Evolutionary conservation across 345 rosid species (phyloP).

Genomic region (Barbarea vulgaris): DNA sequence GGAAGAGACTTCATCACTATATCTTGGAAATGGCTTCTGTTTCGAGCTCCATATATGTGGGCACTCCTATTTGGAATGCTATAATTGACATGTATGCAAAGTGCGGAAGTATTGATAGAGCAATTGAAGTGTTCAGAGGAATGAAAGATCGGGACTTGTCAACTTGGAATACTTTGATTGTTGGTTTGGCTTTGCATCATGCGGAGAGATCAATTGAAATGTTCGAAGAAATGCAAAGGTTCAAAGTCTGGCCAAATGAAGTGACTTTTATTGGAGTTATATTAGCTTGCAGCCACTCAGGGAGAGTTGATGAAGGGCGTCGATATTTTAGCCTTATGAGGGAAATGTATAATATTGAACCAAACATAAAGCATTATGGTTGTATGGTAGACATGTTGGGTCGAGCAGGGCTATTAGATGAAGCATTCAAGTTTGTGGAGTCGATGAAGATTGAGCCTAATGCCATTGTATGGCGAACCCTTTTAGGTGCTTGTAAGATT

Average conservation of each 20-base stretch:
- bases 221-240: conserved; percentile 58
- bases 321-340: conserved; percentile 58
- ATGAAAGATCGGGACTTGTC: conserved; percentile 60
- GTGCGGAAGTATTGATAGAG: conserved; percentile 61
- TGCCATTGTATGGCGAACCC: conserved; percentile 66
- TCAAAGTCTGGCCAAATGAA: conserved; percentile 58
- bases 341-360: conserved; percentile 50
- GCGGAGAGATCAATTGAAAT: conserved; percentile 51
- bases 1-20: conserved; percentile 54
- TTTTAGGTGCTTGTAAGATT: conserved; percentile 65
- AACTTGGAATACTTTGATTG: conserved; percentile 67
- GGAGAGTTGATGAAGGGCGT: conserved; percentile 62
- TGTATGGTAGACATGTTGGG: conserved; percentile 77
- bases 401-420: conserved; percentile 60
- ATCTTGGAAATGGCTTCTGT: conserved; percentile 42
- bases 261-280: conserved; percentile 69
- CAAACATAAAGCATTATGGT: conserved; percentile 70
- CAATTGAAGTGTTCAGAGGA: conserved; percentile 56
- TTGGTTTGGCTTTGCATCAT: conserved; percentile 66
- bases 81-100: conserved; percentile 72
- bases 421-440: conserved; percentile 61
- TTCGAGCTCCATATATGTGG: conserved; percentile 21
- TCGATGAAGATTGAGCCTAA: conserved; percentile 63
- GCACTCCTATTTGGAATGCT: conserved; percentile 61
- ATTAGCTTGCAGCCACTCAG: conserved; percentile 69